A percentile compares a stretch with the other conserved stretches of the same genome.
phyloP scores from a whole-genome alignment of 2,329 filamentous ascomycete genomes.

The Trichoderma guizhouense region DNA sequence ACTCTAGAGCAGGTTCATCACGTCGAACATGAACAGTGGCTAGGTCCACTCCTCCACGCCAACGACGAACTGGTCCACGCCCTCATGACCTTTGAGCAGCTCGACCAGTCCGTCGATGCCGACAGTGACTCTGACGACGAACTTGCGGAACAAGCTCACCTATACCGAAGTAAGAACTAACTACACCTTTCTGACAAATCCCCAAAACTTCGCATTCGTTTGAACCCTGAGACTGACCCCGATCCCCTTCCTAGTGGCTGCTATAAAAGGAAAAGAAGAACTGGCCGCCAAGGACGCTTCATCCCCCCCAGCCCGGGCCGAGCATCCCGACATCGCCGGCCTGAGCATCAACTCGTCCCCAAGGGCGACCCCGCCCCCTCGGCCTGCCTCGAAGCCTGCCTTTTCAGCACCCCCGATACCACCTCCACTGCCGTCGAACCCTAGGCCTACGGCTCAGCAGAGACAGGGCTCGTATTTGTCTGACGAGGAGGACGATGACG shows the following conservation, averaged over 20 bases:
- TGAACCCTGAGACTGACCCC: background rate
- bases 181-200: background rate
- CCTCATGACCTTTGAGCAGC: constrained; percentile 89
- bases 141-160: constrained; percentile 62
- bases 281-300: constrained; percentile 30
- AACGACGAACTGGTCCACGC: constrained; percentile 95
- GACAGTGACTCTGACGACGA: constrained; percentile 70
- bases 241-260: constrained; percentile 42
- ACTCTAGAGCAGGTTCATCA: constrained; percentile 65
- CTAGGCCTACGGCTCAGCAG: constrained; percentile 31
- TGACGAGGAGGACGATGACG: constrained; percentile 64
- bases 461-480: constrained; percentile 25
- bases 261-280: constrained; percentile 49
- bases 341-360: constrained; percentile 42
- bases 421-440: constrained; percentile 35
- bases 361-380: constrained; percentile 43
- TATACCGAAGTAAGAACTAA: constrained; percentile 54
- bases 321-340: constrained; percentile 43
- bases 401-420: constrained; percentile 32
- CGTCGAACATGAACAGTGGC: constrained; percentile 85
- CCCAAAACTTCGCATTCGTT: background rate
- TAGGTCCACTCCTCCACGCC: constrained; percentile 85
- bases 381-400: constrained; percentile 44
- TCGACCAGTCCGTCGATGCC: constrained; percentile 79
- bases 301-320: constrained; percentile 39